phyloP scores from a whole-genome alignment of 2,329 filamentous ascomycete genomes.

The Fusarium begoniae region DNA sequence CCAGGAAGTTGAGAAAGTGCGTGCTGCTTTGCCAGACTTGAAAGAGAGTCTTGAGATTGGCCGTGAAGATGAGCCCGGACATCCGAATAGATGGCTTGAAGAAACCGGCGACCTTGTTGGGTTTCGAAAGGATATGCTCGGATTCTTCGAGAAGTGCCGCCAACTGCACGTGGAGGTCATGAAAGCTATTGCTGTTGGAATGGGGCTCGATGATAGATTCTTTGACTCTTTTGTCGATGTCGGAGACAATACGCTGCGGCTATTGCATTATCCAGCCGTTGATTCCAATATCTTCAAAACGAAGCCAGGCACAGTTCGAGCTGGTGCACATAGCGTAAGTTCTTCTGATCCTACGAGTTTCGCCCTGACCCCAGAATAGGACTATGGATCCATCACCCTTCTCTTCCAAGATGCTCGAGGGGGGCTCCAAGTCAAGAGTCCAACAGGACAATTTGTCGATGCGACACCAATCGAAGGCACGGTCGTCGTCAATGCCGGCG shows the following conservation, averaged over 20 bases:
- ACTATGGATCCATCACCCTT: constrained; percentile 69
- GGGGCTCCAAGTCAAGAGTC: constrained; percentile 70
- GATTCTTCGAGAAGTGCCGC: constrained; percentile 80
- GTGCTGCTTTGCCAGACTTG: constrained; percentile 68
- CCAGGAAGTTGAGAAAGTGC: constrained; percentile 65
- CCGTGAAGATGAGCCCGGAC: constrained; percentile 64
- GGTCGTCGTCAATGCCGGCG: constrained; percentile 89
- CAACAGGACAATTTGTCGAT: constrained; percentile 81
- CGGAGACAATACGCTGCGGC: constrained; percentile 75
- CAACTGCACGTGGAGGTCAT: constrained; percentile 79
- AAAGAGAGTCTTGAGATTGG: constrained; percentile 75
- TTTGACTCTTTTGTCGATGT: constrained; percentile 80
- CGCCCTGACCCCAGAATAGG: constrained; percentile 42
- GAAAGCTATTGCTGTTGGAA: constrained; percentile 83
- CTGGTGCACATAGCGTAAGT: constrained; percentile 75
- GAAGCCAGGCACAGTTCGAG: constrained; percentile 75
- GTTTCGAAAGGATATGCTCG: constrained; percentile 78
- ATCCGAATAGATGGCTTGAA: constrained; percentile 81
- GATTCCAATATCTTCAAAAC: constrained; percentile 70
- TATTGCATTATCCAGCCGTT: constrained; percentile 81
- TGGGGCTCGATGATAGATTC: constrained; percentile 75
- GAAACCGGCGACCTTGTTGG: constrained; percentile 51
- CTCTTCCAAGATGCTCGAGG: constrained; percentile 68
- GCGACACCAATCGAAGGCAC: constrained; percentile 83
- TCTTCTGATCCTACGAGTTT: not conserved